These are phyloP conservation scores for Fusarium brevicatenulatum DNA, from an alignment of 2,329 filamentous ascomycete genomes.

Conservation along the genomic window DNA sequence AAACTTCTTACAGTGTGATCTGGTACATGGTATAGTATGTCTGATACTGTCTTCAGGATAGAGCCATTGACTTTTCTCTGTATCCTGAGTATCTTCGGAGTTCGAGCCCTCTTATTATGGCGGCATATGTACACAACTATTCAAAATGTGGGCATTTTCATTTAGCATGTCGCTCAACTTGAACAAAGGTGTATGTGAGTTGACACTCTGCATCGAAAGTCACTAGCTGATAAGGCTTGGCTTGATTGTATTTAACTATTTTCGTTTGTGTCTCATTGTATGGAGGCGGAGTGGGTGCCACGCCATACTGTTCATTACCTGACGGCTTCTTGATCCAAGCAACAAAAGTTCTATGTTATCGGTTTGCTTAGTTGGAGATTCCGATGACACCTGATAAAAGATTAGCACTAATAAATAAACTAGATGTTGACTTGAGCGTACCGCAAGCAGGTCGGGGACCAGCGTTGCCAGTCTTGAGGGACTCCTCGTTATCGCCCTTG, in stretches of 20 bases:
- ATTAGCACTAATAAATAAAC: slow-evolving; percentile 13
- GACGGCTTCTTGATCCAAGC: background rate
- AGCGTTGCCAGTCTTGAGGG: slow-evolving; percentile 98
- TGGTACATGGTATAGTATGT: background rate
- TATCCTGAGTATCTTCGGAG: background rate
- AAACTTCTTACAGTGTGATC: background rate
- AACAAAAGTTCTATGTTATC: slow-evolving; percentile 10
- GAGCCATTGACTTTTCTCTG: background rate
- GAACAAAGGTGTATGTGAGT: background rate
- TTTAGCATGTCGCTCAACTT: background rate
- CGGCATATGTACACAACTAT: background rate
- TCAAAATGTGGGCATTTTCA: background rate
- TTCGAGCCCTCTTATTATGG: slow-evolving; percentile 1
- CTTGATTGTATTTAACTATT: slow-evolving; percentile 35
- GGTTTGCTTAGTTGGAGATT: slow-evolving; percentile 73
- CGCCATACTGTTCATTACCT: background rate
- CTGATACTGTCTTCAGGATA: slow-evolving; percentile 4
- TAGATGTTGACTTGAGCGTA: slow-evolving; percentile 55
- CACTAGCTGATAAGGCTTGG: slow-evolving; percentile 6
- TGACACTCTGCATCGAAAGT: background rate
- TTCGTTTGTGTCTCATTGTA: slow-evolving; percentile 9
- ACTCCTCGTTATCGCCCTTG: slow-evolving; percentile 91
- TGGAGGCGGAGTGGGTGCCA: background rate
- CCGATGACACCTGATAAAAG: slow-evolving; percentile 78
- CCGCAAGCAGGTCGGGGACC: slow-evolving; percentile 94